Evolutionary conservation across 768 basidiomycete genomes (phyloP), one percentile per base, ranked within the genome.

Genomic region (Xerocomellus chrysenteron): DNA sequence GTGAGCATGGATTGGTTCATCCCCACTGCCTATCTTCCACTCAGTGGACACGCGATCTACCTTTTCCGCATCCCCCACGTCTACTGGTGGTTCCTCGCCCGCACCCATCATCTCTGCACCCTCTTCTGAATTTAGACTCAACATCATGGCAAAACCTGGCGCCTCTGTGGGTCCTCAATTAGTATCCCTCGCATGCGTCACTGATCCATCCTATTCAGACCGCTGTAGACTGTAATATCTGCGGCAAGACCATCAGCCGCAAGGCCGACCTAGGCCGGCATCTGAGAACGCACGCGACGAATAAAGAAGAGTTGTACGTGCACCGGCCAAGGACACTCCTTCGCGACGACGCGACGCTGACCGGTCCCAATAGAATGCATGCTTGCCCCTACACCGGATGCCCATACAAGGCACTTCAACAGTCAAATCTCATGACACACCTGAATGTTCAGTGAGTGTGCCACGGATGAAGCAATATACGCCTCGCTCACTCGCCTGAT

Each of bases 401-500:
- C 28, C n/a, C 19, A 0, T 67, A 63, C 46, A 58, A 41, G 11
- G 50, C 73, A 0, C 62, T 70, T n/a, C n/a, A n/a, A 2, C 73
- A 74, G 16, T 68, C 65, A 0, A 73, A 72, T 26, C 26, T 75
- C 1, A 21, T 35, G 0, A 68, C 65, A 0, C 73, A 74, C 24
- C 5, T 66, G 12, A 63, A 63, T 13, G 59, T 52, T 5, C 73
- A 74, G 72, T 73, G 50, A 58, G 72, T 71, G 26, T 30, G 2
- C 30, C 26, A 52, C 35, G 5, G 19, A 47, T 41, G 14, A 19
- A 9, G 21, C 0, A 30, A 33, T 13, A 32, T 14, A 19, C 4
- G 8, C 21, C 8, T 35, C 2, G 12, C 58, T 68, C 7, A 60
- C 21, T 16, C 3, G 16, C 37, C 2, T 47, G 16, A 21, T 40